A percentile compares a stretch with the other conserved stretches of the same genome.
Evolutionary conservation across 495 filamentous ascomycete genomes (phyloP).

Genomic region (Aspergillus bridgeri): DNA sequence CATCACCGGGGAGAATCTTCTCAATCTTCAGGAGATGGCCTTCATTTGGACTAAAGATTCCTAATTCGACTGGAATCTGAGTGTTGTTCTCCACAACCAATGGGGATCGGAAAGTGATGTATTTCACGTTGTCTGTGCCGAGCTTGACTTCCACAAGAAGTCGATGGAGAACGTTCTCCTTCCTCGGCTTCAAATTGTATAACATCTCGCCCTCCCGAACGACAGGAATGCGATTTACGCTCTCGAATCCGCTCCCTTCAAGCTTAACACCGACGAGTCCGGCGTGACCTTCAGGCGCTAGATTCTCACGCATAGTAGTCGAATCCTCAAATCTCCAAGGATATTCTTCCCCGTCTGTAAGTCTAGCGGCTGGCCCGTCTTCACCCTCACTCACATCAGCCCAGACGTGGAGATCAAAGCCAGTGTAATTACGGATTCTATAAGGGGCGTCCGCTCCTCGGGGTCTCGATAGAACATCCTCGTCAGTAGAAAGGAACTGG

Average conservation of each 20-base stretch:
- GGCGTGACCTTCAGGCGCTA: slow-evolving; percentile 75
- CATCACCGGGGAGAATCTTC: slow-evolving; percentile 91
- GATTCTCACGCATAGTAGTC: slow-evolving; percentile 86
- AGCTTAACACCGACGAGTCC: slow-evolving; percentile 78
- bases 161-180: slow-evolving; percentile 79
- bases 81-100: slow-evolving; percentile 97
- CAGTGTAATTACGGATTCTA: slow-evolving; percentile 89
- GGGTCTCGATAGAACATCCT: slow-evolving; percentile 93
- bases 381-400: slow-evolving; percentile 63
- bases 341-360: slow-evolving; percentile 83
- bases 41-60: slow-evolving; percentile 84
- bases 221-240: slow-evolving; percentile 80
- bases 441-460: slow-evolving; percentile 90
- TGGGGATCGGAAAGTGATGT: slow-evolving; percentile 93
- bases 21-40: slow-evolving; percentile 95
- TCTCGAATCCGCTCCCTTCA: slow-evolving; percentile 91
- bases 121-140: slow-evolving; percentile 90
- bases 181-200: slow-evolving; percentile 79
- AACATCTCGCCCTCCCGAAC: slow-evolving; percentile 90
- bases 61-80: slow-evolving; percentile 91
- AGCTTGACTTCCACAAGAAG: slow-evolving; percentile 89
- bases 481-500: slow-evolving; percentile 81
- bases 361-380: slow-evolving; percentile 67
- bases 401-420: slow-evolving; percentile 83
- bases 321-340: slow-evolving; percentile 97